Percentiles rank a stretch among this genome's conserved stretches.
phyloP scores from a whole-genome alignment of 208 protist genomes.

The Angomonas desouzai region DNA sequence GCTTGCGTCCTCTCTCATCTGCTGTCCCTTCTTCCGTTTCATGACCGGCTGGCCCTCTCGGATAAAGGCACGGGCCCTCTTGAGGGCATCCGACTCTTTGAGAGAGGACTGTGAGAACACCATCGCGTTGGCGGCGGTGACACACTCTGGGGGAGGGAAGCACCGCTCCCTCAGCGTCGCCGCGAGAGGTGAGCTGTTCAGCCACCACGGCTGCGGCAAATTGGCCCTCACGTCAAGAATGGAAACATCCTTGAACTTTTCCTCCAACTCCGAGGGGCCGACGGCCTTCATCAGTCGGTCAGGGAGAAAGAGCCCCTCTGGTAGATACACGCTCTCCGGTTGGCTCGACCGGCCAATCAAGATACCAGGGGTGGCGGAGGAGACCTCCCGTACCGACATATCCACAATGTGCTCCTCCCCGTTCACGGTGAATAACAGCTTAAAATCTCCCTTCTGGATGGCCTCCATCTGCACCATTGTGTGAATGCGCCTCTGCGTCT shows the following conservation, averaged over 20 bases:
- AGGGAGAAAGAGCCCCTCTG: slow-evolving; percentile 18
- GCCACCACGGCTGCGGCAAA: slow-evolving; percentile 62
- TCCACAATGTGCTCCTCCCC: slow-evolving; percentile 41
- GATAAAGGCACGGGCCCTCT: slow-evolving; percentile 22
- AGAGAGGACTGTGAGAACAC: slow-evolving; percentile 45
- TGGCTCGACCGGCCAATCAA: slow-evolving; percentile 57
- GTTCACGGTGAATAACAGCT: slow-evolving; percentile 44
- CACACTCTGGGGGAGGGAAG: slow-evolving; percentile 34
- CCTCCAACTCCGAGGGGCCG: slow-evolving; percentile 17
- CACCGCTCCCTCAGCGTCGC: slow-evolving; percentile 43
- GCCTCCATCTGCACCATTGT: neutral
- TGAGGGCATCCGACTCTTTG: slow-evolving; percentile 31
- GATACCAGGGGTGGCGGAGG: slow-evolving; percentile 48
- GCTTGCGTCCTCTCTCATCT: slow-evolving; percentile 9
- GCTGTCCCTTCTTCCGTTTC: slow-evolving; percentile 13
- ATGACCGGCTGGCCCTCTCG: slow-evolving; percentile 15
- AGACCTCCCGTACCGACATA: slow-evolving; percentile 44
- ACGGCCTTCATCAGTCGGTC: slow-evolving; percentile 38
- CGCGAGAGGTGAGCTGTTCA: slow-evolving; percentile 56
- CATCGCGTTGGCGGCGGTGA: slow-evolving; percentile 28
- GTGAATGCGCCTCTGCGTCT: neutral
- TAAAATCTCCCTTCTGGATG: slow-evolving; percentile 18
- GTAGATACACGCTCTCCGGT: slow-evolving; percentile 38
- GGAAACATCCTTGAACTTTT: slow-evolving; percentile 10
- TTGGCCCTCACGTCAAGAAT: neutral